Evolutionary conservation across 805 yeast species (phyloP).

Genomic region (Metschnikowia henanensis): DNA sequence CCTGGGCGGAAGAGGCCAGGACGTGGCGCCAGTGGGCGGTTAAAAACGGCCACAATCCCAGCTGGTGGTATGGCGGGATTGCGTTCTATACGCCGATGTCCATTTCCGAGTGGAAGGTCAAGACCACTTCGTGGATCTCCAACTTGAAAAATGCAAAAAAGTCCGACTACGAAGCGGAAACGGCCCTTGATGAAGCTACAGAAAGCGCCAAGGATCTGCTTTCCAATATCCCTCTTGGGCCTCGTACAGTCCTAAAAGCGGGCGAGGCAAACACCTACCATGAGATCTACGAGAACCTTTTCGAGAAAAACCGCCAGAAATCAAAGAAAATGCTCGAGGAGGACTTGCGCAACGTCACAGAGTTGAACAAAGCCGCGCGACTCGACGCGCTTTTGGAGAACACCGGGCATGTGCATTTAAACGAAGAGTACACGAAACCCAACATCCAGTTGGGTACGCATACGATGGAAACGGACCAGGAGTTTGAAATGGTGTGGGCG

Average conservation of each 20-base stretch:
- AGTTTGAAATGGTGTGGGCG: slow-evolving; percentile 43
- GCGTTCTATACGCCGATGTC: slow-evolving; percentile 54
- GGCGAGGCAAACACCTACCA: slow-evolving; percentile 16
- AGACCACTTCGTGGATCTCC: slow-evolving; percentile 21
- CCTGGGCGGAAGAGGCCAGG: slow-evolving; percentile 72
- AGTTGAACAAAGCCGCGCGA: slow-evolving; percentile 37
- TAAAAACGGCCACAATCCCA: slow-evolving; percentile 47
- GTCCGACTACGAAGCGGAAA: background rate
- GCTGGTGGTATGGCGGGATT: slow-evolving; percentile 69
- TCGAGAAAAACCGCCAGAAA: slow-evolving; percentile 24
- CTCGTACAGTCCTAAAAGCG: slow-evolving; percentile 14
- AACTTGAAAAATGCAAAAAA: slow-evolving; percentile 18
- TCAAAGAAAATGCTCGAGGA: slow-evolving; percentile 21
- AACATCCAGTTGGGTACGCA: slow-evolving; percentile 38
- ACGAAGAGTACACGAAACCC: slow-evolving; percentile 35
- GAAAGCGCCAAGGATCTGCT: slow-evolving; percentile 8
- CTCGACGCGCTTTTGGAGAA: slow-evolving; percentile 37
- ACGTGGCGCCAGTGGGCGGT: slow-evolving; percentile 51
- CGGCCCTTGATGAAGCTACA: background rate
- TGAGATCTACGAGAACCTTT: slow-evolving; percentile 31
- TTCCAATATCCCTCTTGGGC: slow-evolving; percentile 17
- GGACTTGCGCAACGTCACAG: slow-evolving; percentile 33
- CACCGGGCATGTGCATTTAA: slow-evolving; percentile 21
- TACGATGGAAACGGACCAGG: slow-evolving; percentile 39
- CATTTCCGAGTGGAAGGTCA: slow-evolving; percentile 33